These are phyloP conservation scores for Plantago coronopus DNA, from an alignment of 305 asterid genomes.

Conservation along the genomic window DNA sequence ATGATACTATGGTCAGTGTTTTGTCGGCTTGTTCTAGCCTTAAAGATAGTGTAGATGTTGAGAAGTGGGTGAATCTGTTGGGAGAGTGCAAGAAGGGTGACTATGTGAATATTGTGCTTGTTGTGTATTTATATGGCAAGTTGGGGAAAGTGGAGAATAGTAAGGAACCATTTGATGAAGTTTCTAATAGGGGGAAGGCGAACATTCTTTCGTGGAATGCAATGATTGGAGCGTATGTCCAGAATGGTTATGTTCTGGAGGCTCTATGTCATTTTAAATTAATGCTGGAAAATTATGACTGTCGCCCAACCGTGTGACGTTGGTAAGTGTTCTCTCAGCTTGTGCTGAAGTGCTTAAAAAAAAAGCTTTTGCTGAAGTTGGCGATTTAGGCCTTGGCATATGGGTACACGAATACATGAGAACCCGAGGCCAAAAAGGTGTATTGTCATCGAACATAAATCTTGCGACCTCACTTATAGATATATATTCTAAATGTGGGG, in stretches of 20 bases:
- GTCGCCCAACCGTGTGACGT: constrained; percentile 65
- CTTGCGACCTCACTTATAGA: constrained; percentile 72
- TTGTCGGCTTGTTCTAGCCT: constrained; percentile 66
- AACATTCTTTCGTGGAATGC: constrained; percentile 67
- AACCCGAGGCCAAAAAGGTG: constrained; percentile 34
- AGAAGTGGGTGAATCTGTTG: constrained; percentile 44
- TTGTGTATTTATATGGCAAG: constrained; percentile 62
- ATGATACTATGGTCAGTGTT: constrained; percentile 64
- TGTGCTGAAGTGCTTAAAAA: constrained; percentile 69
- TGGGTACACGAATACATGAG: constrained; percentile 61
- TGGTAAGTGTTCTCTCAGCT: constrained; percentile 72
- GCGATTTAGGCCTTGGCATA: constrained; percentile 56
- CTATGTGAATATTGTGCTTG: constrained; percentile 39
- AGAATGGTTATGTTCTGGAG: constrained; percentile 45
- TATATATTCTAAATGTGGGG: constrained; percentile 74
- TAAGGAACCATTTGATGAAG: constrained; percentile 45
- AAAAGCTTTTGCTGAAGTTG: constrained; percentile 71
- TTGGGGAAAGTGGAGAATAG: constrained; percentile 42
- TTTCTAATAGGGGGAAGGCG: constrained; percentile 47
- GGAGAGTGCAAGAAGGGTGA: constrained; percentile 27
- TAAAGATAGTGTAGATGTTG: constrained; percentile 22
- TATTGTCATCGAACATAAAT: constrained; percentile 46
- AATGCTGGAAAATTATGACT: constrained; percentile 39
- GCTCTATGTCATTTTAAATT: constrained; percentile 46
- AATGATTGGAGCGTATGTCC: constrained; percentile 55